Percentiles rank a stretch among this genome's conserved stretches.
phyloP scores from a whole-genome alignment of 2,329 filamentous ascomycete species.

The Kalaharituber pfeilii region DNA sequence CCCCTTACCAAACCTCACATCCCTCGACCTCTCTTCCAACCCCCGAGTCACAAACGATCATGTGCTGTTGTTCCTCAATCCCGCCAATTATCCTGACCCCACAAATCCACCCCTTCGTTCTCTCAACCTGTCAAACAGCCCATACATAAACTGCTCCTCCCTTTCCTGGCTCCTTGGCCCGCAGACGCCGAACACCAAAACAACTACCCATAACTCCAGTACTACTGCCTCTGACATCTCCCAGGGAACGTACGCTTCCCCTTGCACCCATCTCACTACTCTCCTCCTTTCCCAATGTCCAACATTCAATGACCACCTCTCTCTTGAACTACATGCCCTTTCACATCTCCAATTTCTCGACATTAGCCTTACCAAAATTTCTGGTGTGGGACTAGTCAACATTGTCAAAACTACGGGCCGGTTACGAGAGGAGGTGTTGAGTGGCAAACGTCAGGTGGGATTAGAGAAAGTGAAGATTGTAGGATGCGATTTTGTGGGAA shows the following conservation, averaged over 20 bases:
- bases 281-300: not conserved
- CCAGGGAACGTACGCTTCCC: too few relatives aligned
- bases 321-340: not conserved
- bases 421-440: not conserved
- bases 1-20: not conserved
- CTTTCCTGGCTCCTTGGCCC: not conserved
- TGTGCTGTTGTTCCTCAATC: not conserved
- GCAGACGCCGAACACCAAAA: too few relatives aligned
- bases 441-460: not conserved
- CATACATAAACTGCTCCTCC: not conserved
- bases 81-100: not conserved
- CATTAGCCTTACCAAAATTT: not conserved
- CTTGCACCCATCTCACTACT: not conserved
- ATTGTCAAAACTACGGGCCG: not conserved
- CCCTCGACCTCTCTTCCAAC: not conserved
- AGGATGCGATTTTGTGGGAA: not conserved
- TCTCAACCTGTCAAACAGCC: not conserved
- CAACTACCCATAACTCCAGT: too few relatives aligned
- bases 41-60: not conserved
- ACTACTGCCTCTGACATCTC: too few relatives aligned
- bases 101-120: not conserved
- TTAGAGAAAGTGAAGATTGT: not conserved
- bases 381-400: not conserved
- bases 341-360: not conserved
- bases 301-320: not conserved